phyloP scores from a whole-genome alignment of 148 eudicot species.

The Camellia japonica region DNA sequence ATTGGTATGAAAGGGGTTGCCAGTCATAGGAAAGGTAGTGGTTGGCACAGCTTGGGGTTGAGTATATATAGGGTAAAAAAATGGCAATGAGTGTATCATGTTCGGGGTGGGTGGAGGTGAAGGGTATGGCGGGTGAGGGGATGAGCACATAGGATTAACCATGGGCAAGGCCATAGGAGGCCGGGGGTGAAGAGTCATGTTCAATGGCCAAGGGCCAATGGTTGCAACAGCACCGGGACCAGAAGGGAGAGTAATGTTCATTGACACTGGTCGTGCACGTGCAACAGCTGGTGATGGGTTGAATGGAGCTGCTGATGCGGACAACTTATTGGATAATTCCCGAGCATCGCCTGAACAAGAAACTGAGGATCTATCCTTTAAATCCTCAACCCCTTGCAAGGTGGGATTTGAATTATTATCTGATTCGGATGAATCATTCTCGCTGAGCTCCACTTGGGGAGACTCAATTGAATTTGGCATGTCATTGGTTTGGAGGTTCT shows the following conservation, averaged over 20 bases:
- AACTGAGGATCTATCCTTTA: constrained; percentile 51
- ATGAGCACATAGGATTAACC: constrained; percentile 57
- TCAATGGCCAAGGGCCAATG: constrained; percentile 84
- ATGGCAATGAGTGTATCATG: constrained; percentile 74
- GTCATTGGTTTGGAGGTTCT: constrained; percentile 25
- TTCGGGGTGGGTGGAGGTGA: constrained; percentile 89
- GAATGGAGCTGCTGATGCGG: constrained; percentile 95
- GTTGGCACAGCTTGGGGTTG: constrained; percentile 69
- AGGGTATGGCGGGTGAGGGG: constrained; percentile 78
- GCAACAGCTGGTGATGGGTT: constrained; percentile 57
- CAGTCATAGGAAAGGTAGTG: constrained; percentile 46
- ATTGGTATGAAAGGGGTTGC: constrained; percentile 58
- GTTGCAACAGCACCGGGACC: constrained; percentile 54
- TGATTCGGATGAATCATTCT: constrained; percentile 29
- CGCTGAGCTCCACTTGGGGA: constrained; percentile 24
- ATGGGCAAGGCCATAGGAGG: constrained; percentile 46
- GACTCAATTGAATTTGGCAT: constrained; percentile 32
- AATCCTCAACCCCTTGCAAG: constrained; percentile 41
- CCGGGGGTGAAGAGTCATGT: constrained; percentile 74
- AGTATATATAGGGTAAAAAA: constrained; percentile 82
- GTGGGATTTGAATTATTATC: constrained; percentile 24
- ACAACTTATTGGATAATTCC: constrained; percentile 73
- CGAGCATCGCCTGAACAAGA: constrained; percentile 42
- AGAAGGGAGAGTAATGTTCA: constrained; percentile 59
- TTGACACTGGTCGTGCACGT: constrained; percentile 52